Percentiles rank a stretch among this genome's conserved stretches.
phyloP scores from a whole-genome alignment of 306 rosid species.

The Dryas octopetala region DNA sequence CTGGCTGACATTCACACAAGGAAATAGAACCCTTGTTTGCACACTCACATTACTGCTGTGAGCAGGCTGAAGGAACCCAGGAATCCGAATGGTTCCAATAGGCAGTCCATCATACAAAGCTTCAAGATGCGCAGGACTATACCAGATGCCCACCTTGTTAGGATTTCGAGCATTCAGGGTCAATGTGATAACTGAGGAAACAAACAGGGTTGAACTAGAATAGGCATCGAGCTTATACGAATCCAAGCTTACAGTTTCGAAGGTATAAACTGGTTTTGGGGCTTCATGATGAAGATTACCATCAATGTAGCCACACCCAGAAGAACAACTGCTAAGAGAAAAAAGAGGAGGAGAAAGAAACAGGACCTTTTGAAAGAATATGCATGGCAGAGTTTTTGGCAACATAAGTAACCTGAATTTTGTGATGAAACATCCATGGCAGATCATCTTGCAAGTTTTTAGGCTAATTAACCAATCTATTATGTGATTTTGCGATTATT shows the following conservation, averaged over 20 bases:
- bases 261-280: constrained; percentile 39
- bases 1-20: constrained; percentile 30
- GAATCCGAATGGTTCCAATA: constrained; percentile 42
- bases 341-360: constrained; percentile 36
- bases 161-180: constrained; percentile 41
- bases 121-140: constrained; percentile 35
- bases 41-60: constrained; percentile 39
- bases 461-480: background rate
- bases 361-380: constrained; percentile 38
- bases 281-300: constrained; percentile 34
- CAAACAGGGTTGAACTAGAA: constrained; percentile 23
- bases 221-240: constrained; percentile 26
- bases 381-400: constrained; percentile 4
- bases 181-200: constrained; percentile 46
- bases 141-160: constrained; percentile 47
- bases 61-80: constrained; percentile 52
- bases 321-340: constrained; percentile 22
- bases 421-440: constrained; percentile 34
- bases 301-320: constrained; percentile 33
- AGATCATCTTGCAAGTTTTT: constrained; percentile 11
- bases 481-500: constrained; percentile 10
- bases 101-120: constrained; percentile 31
- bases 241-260: constrained; percentile 23
- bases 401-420: constrained; percentile 14
- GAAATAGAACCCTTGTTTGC: constrained; percentile 37